phyloP scores from a whole-genome alignment of 495 filamentous ascomycete genomes.

The Lophiostoma macrostomum region DNA sequence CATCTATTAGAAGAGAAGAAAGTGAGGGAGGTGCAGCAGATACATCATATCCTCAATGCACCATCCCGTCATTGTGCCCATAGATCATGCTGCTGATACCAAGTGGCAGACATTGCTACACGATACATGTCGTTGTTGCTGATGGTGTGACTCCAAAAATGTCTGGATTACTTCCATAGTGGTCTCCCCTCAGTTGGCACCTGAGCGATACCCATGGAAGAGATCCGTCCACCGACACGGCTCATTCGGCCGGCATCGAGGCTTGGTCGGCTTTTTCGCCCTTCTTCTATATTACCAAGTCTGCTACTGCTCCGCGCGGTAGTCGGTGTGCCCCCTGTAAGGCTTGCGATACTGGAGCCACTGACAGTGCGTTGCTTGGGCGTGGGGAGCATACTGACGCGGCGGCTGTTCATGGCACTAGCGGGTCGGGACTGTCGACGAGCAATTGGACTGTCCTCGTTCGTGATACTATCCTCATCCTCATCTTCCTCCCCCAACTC shows the following conservation, averaged over 20 bases:
- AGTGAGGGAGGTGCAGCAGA: too few relatives aligned
- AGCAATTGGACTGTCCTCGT: conserved; percentile 24
- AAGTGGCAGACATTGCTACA: too few relatives aligned
- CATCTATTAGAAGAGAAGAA: too few relatives aligned
- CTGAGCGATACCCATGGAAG: not conserved
- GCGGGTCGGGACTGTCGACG: conserved; percentile 20
- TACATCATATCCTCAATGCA: too few relatives aligned
- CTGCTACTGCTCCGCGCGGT: conserved; percentile 15
- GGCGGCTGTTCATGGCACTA: conserved; percentile 40
- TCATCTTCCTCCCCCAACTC: too few relatives aligned
- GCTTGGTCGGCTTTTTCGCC: conserved; percentile 6
- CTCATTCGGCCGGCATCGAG: not conserved
- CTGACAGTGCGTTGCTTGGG: conserved; percentile 38
- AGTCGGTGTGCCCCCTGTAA: conserved; percentile 1
- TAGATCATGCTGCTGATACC: too few relatives aligned
- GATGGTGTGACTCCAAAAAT: too few relatives aligned
- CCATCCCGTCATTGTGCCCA: too few relatives aligned
- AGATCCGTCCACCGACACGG: not conserved
- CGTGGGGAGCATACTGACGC: conserved; percentile 53
- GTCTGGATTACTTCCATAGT: too few relatives aligned
- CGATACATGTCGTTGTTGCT: too few relatives aligned
- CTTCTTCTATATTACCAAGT: conserved; percentile 17
- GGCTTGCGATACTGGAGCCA: conserved; percentile 7
- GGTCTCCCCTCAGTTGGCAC: too few relatives aligned
- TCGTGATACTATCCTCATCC: conserved; percentile 1